Base-by-base conservation (phyloP, 2,329 filamentous ascomycete species). In the Diplodia seriata region DNA sequence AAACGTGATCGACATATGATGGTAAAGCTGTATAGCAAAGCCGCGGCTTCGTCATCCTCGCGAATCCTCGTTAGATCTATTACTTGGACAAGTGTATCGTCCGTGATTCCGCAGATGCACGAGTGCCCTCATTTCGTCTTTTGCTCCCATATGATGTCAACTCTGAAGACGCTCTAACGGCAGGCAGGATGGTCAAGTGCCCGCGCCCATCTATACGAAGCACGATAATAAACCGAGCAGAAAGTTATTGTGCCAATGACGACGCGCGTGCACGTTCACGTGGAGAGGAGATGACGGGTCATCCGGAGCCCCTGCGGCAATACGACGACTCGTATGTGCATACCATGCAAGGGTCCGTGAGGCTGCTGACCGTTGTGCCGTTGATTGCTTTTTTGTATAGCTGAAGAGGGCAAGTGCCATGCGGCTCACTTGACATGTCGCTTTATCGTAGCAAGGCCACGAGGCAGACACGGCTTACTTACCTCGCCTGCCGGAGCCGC, bases 381-480 rank as follows among this genome's bases (percentile, higher is more conserved):
- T 15, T 18, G 15, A 43, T 43, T 43, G 18, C 1, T 2, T 43
- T n/a, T n/a, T 43, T 43, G 18, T 43, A 7, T 43, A 43, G 15
- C 40, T 43, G 40, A 8, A 38, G 33, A 23, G 18, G 4, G 31
- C 1, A 33, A 11, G 11, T 12, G 33, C 9, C 33, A 36, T 47
- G 18, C n/a, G 40, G 18, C 18, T 43, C 15, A 43, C 40, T 43
- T 43, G 40, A 14, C 6, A 33, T 33, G 8, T 33, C 8, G 31
- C 8, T 33, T 33, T 33, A 1, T 43, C 18, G 40, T 61, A 31
- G 40, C 57, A 61, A 61, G 56, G 56, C 56, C 26, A 14, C 15
- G 29, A 18, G 51, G 31, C 8, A 33, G 31, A 9, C 31, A 6
- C 6, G 31, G 31, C 31, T 1, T 33, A 33, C 31, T 1, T 33